Conservation (phyloP, 139 green algal genomes). For the Coccomyxa sp. region DNA sequence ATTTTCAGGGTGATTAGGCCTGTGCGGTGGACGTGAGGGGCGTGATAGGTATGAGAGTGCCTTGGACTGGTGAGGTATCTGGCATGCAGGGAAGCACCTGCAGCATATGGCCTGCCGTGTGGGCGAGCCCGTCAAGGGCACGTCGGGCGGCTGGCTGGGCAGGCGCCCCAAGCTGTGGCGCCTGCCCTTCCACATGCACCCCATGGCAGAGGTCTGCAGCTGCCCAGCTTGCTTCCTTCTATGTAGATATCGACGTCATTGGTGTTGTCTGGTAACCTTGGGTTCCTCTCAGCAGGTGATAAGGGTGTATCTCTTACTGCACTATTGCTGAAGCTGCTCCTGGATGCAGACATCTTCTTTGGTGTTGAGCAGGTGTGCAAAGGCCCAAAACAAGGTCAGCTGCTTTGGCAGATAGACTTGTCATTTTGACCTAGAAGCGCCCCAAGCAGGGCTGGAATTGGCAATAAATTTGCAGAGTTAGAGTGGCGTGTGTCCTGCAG, state of each 20-base stretch:
- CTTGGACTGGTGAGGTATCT: not conserved
- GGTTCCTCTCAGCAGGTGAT: too few relatives aligned
- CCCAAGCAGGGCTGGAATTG: not conserved
- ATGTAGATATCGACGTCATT: not conserved
- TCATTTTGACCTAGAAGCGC: not conserved
- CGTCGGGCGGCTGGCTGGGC: slow-evolving; percentile 3
- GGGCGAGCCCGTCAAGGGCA: not conserved
- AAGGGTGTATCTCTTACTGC: not conserved
- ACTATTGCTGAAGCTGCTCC: not conserved
- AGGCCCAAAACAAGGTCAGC: not conserved
- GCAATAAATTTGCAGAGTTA: not conserved
- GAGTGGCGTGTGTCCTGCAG: slow-evolving; percentile 3
- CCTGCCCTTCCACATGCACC: slow-evolving; percentile 19
- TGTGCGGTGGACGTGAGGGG: not conserved
- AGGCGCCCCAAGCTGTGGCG: not conserved
- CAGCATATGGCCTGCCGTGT: slow-evolving; percentile 5
- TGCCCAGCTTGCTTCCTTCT: not conserved
- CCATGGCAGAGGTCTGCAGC: slow-evolving; percentile 25
- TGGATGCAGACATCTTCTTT: too few relatives aligned
- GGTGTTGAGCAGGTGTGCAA: too few relatives aligned
- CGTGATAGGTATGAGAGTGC: not conserved
- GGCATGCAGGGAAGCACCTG: slow-evolving; percentile 19
- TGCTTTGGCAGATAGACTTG: not conserved
- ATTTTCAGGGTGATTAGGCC: not conserved
- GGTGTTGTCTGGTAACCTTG: too few relatives aligned